phyloP scores from a whole-genome alignment of 2,329 filamentous ascomycete species.

The Scortechinia acanthostroma region DNA sequence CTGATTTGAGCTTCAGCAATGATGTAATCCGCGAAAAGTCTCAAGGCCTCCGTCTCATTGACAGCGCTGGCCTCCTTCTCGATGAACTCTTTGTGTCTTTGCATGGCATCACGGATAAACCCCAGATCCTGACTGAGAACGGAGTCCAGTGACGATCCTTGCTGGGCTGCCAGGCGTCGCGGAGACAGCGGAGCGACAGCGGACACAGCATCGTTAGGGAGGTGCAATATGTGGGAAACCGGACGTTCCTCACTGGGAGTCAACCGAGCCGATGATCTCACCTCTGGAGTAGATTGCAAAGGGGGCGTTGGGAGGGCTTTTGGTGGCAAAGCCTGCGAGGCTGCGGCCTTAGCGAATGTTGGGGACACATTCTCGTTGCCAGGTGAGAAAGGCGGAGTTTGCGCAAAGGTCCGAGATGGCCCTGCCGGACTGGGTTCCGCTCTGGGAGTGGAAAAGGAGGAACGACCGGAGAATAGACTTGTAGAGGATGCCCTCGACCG shows the following conservation, averaged over 20 bases:
- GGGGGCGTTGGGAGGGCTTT: slow-evolving; percentile 42
- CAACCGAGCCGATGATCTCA: slow-evolving; percentile 17
- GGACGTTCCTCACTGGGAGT: slow-evolving; percentile 6
- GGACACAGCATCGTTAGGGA: not conserved
- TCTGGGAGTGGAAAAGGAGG: slow-evolving; percentile 20
- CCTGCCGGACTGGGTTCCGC: slow-evolving; percentile 17
- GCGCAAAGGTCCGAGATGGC: slow-evolving; percentile 16
- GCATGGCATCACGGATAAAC: slow-evolving; percentile 41
- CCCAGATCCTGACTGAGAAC: slow-evolving; percentile 20
- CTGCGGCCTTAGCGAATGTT: slow-evolving; percentile 20
- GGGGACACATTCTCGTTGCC: slow-evolving; percentile 18
- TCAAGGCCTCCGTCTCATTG: slow-evolving; percentile 44
- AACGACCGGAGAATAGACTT: not conserved
- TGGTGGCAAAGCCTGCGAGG: slow-evolving; percentile 25
- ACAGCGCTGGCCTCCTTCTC: slow-evolving; percentile 43
- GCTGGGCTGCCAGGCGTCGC: not conserved
- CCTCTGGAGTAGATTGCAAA: slow-evolving; percentile 13
- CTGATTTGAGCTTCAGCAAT: slow-evolving; percentile 50
- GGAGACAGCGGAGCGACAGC: not conserved
- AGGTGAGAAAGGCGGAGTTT: slow-evolving; percentile 44
- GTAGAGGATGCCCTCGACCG: slow-evolving; percentile 21
- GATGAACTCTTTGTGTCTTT: slow-evolving; percentile 47
- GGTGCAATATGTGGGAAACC: not conserved
- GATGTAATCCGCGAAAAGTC: slow-evolving; percentile 52
- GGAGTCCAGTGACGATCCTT: not conserved